Evolutionary conservation across 192 early-diverging fungal genomes (phyloP).

Genomic region (Coemansia sp.): DNA sequence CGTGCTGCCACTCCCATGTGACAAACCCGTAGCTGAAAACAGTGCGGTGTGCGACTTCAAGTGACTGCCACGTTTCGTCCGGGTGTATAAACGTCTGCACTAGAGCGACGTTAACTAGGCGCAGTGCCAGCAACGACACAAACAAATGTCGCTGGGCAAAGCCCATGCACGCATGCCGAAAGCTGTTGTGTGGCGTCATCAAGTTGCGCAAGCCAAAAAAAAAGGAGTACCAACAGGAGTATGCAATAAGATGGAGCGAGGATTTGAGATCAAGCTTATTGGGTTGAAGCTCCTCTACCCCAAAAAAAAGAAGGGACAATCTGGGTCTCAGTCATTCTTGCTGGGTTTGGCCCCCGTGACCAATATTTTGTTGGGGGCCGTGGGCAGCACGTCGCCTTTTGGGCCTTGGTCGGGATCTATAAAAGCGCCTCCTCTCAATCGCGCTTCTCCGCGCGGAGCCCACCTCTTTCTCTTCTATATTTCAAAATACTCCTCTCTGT

Average conservation of each 20-base stretch:
- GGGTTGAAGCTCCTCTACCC: not conserved
- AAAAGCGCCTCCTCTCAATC: not conserved
- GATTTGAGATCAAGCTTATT: no score
- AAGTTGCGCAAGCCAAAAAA: not conserved
- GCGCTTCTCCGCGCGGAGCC: not conserved
- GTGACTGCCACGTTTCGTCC: conserved; percentile 97
- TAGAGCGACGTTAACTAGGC: conserved; percentile 33
- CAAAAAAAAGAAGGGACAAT: not conserved
- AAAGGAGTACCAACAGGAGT: not conserved
- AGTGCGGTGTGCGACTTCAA: conserved; percentile 86
- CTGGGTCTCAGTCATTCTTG: not conserved
- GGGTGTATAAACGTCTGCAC: conserved; percentile 84
- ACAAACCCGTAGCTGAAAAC: conserved; percentile 89
- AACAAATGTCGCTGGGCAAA: conserved; percentile 15
- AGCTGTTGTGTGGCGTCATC: not conserved
- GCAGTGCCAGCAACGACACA: conserved; percentile 26
- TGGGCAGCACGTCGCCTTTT: conserved; percentile 4
- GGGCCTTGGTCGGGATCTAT: not conserved
- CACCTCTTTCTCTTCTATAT: conserved; percentile 10
- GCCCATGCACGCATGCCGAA: not conserved
- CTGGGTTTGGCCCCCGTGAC: conserved; percentile 11
- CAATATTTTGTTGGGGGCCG: conserved; percentile 32
- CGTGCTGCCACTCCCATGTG: conserved; percentile 93
- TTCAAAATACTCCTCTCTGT: not conserved
- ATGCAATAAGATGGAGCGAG: no score